Conservation (phyloP, 2,329 filamentous ascomycete genomes). For the Beauveria australis region DNA sequence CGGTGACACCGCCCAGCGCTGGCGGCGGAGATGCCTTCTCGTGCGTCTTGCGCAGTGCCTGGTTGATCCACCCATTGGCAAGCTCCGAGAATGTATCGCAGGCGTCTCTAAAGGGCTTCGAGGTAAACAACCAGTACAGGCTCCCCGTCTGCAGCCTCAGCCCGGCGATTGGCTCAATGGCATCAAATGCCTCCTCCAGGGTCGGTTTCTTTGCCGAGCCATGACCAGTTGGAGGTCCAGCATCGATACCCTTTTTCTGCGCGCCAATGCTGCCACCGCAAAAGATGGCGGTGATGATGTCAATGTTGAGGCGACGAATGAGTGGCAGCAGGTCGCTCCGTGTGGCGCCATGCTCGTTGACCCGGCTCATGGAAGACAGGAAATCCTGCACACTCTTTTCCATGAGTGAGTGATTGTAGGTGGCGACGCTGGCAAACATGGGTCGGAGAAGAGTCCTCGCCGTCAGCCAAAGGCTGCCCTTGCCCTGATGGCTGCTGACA, state of each 20-base stretch:
- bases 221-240: background rate
- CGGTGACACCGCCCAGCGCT: background rate
- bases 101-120: background rate
- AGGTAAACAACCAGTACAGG: slow-evolving; percentile 1
- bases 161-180: background rate
- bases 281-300: background rate
- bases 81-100: background rate
- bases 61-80: background rate
- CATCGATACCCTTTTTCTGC: background rate
- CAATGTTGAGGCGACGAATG: slow-evolving; percentile 2
- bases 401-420: background rate
- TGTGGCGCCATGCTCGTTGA: background rate
- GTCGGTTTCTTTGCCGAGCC: background rate
- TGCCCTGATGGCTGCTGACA: slow-evolving; percentile 3
- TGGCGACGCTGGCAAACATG: background rate
- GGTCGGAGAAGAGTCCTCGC: background rate
- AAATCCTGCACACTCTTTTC: background rate
- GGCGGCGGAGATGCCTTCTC: background rate
- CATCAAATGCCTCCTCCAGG: background rate
- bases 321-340: background rate
- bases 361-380: background rate
- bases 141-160: background rate
- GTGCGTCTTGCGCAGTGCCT: background rate
- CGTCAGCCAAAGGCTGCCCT: background rate
- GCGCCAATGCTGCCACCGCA: background rate